Conservation (phyloP, 306 rosid species). For the Cicer cuneatum region DNA sequence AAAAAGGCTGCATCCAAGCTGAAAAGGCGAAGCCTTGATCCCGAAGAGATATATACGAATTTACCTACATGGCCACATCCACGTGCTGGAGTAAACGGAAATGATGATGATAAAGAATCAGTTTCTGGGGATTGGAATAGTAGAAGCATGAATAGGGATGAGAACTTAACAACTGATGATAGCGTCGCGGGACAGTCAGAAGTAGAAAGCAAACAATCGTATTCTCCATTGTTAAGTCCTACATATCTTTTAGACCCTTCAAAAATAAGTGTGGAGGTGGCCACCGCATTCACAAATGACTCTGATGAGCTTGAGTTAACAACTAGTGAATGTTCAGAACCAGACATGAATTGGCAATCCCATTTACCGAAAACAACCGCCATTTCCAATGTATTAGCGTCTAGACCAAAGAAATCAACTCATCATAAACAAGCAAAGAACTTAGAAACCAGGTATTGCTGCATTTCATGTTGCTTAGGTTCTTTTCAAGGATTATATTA, state of each 20-base stretch:
- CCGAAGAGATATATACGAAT: conserved; percentile 50
- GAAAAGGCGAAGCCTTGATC: conserved; percentile 78
- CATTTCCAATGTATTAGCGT: conserved; percentile 51
- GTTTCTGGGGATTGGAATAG: conserved; percentile 57
- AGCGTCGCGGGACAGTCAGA: conserved; percentile 57
- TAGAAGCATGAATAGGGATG: conserved; percentile 53
- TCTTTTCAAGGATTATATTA: conserved; percentile 27
- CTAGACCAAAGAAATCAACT: conserved; percentile 58
- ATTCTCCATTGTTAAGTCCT: conserved; percentile 57
- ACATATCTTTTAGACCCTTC: conserved; percentile 52
- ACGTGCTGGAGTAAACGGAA: conserved; percentile 39
- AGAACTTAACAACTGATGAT: conserved; percentile 48
- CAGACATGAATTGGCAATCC: conserved; percentile 68
- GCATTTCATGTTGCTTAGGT: conserved; percentile 29
- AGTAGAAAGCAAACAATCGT: conserved; percentile 50
- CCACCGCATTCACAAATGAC: conserved; percentile 53
- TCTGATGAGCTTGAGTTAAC: conserved; percentile 73
- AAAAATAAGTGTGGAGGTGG: conserved; percentile 48
- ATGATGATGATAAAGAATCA: conserved; percentile 65
- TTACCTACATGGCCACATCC: conserved; percentile 57
- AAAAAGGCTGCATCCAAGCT: conserved; percentile 45
- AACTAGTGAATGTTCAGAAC: conserved; percentile 81
- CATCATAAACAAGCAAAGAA: conserved; percentile 48
- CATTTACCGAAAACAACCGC: conserved; percentile 48
- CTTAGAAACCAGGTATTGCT: conserved; percentile 69